These are phyloP conservation scores for Orbilia blumenaviensis DNA, from an alignment of 2,329 filamentous ascomycete genomes.

Conservation along the genomic window DNA sequence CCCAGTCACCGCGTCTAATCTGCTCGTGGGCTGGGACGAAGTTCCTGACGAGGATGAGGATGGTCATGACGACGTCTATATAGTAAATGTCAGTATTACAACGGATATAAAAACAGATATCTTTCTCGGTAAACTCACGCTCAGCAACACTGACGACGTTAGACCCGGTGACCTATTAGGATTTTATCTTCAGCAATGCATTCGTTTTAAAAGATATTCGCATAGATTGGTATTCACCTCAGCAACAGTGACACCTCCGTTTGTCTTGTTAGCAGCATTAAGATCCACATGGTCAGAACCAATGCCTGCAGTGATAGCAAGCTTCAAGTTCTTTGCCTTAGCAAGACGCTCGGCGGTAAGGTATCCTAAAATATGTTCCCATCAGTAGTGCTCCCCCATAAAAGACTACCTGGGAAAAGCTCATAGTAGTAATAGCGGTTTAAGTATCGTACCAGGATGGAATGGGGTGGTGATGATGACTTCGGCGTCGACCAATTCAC, in stretches of 20 bases:
- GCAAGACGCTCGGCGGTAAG: conserved; percentile 94
- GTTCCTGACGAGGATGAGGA: conserved; percentile 94
- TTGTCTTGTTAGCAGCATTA: conserved; percentile 96
- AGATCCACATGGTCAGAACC: conserved; percentile 96
- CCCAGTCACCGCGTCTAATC: conserved; percentile 88
- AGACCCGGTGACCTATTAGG: conserved; percentile 78
- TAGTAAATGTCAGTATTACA: neutral
- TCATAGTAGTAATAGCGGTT: neutral
- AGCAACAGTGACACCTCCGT: conserved; percentile 84
- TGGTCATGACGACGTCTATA: conserved; percentile 92
- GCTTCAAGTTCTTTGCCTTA: conserved; percentile 98
- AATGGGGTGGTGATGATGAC: conserved; percentile 99
- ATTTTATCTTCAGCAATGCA: neutral
- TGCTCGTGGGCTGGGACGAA: conserved; percentile 97
- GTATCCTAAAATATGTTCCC: conserved; percentile 96
- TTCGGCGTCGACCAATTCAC: conserved; percentile 95
- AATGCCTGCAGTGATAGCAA: conserved; percentile 95
- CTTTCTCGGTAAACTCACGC: conserved; percentile 61
- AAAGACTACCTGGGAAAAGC: neutral
- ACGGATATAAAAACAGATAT: neutral
- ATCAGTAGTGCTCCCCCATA: neutral
- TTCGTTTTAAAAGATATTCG: neutral
- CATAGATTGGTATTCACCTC: conserved; percentile 65
- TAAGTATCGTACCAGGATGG: conserved; percentile 33
- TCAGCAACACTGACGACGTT: conserved; percentile 99